Evolutionary conservation across 257 asterid genomes (phyloP).

Genomic region (Cruciata laevipes): DNA sequence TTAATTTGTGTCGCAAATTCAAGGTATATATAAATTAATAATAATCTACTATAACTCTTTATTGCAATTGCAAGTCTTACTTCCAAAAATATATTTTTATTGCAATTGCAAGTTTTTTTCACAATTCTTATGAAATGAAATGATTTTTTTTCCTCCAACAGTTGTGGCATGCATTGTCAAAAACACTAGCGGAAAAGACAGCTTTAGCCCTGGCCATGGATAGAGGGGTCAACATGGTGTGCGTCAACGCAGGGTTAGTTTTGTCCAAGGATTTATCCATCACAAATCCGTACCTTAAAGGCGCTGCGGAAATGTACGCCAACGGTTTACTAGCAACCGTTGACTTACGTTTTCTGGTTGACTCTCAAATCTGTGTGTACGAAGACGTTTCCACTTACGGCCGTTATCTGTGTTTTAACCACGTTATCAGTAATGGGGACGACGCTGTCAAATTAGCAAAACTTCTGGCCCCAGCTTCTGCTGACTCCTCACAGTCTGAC

Average conservation of each 20-base stretch:
- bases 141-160: constrained; percentile 7
- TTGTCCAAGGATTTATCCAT: constrained; percentile 54
- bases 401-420: constrained; percentile 76
- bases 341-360: constrained; percentile 62
- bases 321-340: constrained; percentile 83
- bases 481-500: constrained; percentile 13
- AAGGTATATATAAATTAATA: constrained; percentile 35
- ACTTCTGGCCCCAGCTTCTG: constrained; percentile 14
- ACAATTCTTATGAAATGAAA: neutral
- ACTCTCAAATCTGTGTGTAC: constrained; percentile 77
- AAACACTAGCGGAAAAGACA: constrained; percentile 79
- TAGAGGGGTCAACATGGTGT: constrained; percentile 78
- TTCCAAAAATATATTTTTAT: no score
- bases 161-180: constrained; percentile 88
- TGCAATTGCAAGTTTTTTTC: neutral
- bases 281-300: constrained; percentile 74
- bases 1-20: constrained; percentile 62
- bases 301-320: constrained; percentile 82
- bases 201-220: constrained; percentile 99
- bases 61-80: no score
- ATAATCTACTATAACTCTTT: no score
- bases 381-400: constrained; percentile 80
- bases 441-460: constrained; percentile 57
- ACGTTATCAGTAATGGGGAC: constrained; percentile 38
- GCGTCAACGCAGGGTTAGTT: constrained; percentile 63